A percentile compares a stretch with the other conserved stretches of the same genome.
These are phyloP conservation scores for Gynochthodes officinalis DNA, from an alignment of 257 asterid genomes.

Conservation along the genomic window DNA sequence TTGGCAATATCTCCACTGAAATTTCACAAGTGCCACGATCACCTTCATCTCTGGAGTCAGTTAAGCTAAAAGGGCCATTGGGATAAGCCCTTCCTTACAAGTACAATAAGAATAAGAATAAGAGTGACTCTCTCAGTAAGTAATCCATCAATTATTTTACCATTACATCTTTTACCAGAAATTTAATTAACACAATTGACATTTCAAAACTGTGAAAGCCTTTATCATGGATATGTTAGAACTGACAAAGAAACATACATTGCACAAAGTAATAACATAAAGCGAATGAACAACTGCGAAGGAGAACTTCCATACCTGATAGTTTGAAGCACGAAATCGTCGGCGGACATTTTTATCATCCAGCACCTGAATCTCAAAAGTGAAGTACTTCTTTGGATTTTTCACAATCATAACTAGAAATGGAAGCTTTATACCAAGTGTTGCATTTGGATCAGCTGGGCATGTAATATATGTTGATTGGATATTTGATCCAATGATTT, in stretches of 20 bases:
- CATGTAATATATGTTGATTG: slow-evolving; percentile 86
- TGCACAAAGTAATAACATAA: not conserved
- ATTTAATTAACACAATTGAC: not conserved
- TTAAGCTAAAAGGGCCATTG: not conserved
- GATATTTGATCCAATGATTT: slow-evolving; percentile 75
- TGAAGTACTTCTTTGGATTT: slow-evolving; percentile 85
- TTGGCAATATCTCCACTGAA: not conserved
- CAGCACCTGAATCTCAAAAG: slow-evolving; percentile 95
- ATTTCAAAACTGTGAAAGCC: not conserved
- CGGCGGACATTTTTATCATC: slow-evolving; percentile 97
- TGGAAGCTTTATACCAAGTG: slow-evolving; percentile 94
- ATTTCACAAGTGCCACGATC: not conserved
- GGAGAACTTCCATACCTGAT: slow-evolving; percentile 93
- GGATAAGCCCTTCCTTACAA: not conserved
- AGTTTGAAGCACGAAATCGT: slow-evolving; percentile 95
- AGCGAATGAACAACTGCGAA: slow-evolving; percentile 13
- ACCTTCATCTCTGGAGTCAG: not conserved
- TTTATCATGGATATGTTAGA: not conserved
- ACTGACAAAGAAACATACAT: not conserved
- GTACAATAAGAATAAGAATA: too few relatives aligned
- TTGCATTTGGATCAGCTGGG: slow-evolving; percentile 96
- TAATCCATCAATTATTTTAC: not conserved
- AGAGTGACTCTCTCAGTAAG: too few relatives aligned
- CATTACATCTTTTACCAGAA: too few relatives aligned
- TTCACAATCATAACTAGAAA: slow-evolving; percentile 87